Conservation (phyloP, 2,329 filamentous ascomycete genomes). For the Fusarium oxysporum region DNA sequence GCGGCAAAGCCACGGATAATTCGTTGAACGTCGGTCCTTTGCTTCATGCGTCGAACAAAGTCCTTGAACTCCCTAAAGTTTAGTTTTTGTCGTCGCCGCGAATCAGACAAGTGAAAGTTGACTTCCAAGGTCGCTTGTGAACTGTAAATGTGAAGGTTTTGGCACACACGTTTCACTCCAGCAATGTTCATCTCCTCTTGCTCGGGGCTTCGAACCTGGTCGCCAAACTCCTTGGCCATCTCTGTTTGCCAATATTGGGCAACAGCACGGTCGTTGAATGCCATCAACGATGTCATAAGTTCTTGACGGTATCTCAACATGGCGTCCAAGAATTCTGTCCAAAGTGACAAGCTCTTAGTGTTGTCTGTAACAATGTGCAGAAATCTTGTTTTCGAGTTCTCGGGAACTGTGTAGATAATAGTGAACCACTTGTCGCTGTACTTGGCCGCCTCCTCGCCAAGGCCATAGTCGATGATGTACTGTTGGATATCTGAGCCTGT, state of each 20-base stretch:
- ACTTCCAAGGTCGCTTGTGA: slow-evolving; percentile 77
- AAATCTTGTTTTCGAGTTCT: slow-evolving; percentile 84
- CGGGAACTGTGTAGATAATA: slow-evolving; percentile 84
- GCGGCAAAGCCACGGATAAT: slow-evolving; percentile 75
- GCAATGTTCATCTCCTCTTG: slow-evolving; percentile 80
- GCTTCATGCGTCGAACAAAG: slow-evolving; percentile 86
- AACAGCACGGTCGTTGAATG: slow-evolving; percentile 85
- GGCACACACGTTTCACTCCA: slow-evolving; percentile 85
- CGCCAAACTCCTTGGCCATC: slow-evolving; percentile 76
- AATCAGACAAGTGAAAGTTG: slow-evolving; percentile 80
- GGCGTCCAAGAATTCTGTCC: slow-evolving; percentile 85
- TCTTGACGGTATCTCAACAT: slow-evolving; percentile 89
- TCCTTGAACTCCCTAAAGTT: slow-evolving; percentile 84
- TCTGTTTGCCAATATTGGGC: slow-evolving; percentile 87
- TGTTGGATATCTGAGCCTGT: slow-evolving; percentile 86
- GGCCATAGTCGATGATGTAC: slow-evolving; percentile 85
- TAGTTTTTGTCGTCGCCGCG: slow-evolving; percentile 71
- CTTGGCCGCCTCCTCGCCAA: slow-evolving; percentile 64
- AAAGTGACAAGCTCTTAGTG: slow-evolving; percentile 76
- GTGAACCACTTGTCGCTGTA: slow-evolving; percentile 83
- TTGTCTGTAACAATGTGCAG: slow-evolving; percentile 89
- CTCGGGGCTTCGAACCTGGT: slow-evolving; percentile 61
- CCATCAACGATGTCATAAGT: slow-evolving; percentile 88
- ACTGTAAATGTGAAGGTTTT: slow-evolving; percentile 91
- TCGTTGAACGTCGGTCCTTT: slow-evolving; percentile 81